Conservation (phyloP, 495 filamentous ascomycete genomes). For the Zalerion maritima region DNA sequence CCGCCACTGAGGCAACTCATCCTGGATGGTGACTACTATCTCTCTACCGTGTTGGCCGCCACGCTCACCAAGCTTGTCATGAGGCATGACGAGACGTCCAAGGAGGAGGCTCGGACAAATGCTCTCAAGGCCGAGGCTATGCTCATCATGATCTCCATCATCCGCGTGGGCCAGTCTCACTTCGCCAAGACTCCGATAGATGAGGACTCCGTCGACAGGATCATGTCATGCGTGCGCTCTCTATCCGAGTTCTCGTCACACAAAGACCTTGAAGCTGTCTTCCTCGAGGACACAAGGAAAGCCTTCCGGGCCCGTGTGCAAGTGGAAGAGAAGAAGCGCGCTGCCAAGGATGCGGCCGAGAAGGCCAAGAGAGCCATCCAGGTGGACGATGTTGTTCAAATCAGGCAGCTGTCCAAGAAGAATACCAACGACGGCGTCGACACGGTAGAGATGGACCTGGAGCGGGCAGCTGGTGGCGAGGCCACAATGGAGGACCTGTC, state of each 20-base stretch:
- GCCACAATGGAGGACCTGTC: slow-evolving; percentile 68
- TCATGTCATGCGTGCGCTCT: slow-evolving; percentile 91
- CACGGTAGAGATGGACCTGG: slow-evolving; percentile 77
- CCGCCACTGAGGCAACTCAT: slow-evolving; percentile 91
- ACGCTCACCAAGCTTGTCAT: slow-evolving; percentile 97
- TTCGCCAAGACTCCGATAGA: slow-evolving; percentile 97
- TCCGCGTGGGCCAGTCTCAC: slow-evolving; percentile 91
- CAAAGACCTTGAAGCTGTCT: slow-evolving; percentile 81
- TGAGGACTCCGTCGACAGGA: slow-evolving; percentile 91
- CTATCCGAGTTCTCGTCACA: slow-evolving; percentile 80
- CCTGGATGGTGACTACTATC: slow-evolving; percentile 92
- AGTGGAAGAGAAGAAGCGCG: slow-evolving; percentile 92
- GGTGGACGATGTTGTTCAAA: slow-evolving; percentile 84
- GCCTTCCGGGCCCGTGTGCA: slow-evolving; percentile 98
- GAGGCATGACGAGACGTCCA: slow-evolving; percentile 89
- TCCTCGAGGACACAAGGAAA: slow-evolving; percentile 89
- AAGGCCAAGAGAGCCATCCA: slow-evolving; percentile 90
- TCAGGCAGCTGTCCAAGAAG: slow-evolving; percentile 89
- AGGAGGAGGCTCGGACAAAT: slow-evolving; percentile 77
- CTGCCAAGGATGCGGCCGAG: slow-evolving; percentile 75
- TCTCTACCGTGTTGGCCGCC: slow-evolving; percentile 86
- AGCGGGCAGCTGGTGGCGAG: slow-evolving; percentile 88
- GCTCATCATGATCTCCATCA: slow-evolving; percentile 98
- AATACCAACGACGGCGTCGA: slow-evolving; percentile 70
- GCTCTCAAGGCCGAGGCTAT: slow-evolving; percentile 93